Percentiles rank a stretch among this genome's conserved stretches.
These are phyloP conservation scores for Diospyros lotus DNA, from an alignment of 148 eudicot species.

Conservation along the genomic window DNA sequence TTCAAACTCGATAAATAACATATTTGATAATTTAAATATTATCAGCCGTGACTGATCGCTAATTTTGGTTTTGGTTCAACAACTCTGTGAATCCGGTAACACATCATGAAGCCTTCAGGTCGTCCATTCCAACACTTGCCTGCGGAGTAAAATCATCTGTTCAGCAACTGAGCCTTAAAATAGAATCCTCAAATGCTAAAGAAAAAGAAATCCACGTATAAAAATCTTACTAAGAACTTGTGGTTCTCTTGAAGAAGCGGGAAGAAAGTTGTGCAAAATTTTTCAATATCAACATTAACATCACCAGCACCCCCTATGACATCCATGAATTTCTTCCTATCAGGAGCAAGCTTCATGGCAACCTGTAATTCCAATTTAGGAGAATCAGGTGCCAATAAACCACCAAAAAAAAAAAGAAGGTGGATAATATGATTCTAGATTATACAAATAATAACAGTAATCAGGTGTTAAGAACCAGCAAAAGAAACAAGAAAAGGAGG, in stretches of 20 bases:
- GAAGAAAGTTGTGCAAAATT: constrained; percentile 54
- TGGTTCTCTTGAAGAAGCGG: constrained; percentile 80
- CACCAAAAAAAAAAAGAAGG: neutral
- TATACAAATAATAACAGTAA: too few species aligned
- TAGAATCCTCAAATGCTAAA: neutral
- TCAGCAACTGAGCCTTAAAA: neutral
- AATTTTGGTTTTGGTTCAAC: neutral
- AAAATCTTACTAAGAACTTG: constrained; percentile 61
- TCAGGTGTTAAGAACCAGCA: too few species aligned
- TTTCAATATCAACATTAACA: constrained; percentile 54
- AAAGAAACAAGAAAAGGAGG: too few species aligned
- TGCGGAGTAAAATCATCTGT: constrained; percentile 22
- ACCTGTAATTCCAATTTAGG: constrained; percentile 32
- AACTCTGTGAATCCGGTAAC: neutral
- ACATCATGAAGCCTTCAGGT: constrained; percentile 55
- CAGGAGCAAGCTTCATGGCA: constrained; percentile 82
- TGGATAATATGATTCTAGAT: neutral
- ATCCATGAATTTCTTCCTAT: constrained; percentile 72
- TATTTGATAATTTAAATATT: neutral
- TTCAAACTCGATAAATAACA: neutral
- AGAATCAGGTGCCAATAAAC: neutral
- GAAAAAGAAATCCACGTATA: neutral
- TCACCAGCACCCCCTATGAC: constrained; percentile 49
- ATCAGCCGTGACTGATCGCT: neutral
- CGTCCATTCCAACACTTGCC: constrained; percentile 75